Conservation (phyloP, 148 eudicot genomes). For the Heliosperma pusillum region DNA sequence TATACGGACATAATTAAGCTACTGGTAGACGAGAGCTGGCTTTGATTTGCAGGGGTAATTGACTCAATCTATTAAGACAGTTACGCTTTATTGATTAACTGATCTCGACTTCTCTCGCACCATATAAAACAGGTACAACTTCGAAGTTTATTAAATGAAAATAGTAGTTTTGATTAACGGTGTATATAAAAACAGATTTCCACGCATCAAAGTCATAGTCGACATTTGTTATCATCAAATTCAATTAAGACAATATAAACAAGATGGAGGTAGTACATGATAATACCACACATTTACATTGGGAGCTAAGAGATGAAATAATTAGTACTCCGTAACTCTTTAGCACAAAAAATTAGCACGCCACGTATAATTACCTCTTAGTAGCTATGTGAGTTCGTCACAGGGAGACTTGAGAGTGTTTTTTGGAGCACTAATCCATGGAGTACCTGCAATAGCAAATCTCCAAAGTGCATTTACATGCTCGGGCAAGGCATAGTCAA, state of each 20-base stretch:
- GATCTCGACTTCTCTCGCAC: no score
- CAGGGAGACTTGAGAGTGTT: conserved; percentile 58
- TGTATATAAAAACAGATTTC: no score
- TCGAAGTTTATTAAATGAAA: no score
- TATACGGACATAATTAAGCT: no score
- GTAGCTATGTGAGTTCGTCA: neutral
- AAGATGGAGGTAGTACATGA: neutral
- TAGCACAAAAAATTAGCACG: neutral
- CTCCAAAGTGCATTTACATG: conserved; percentile 87
- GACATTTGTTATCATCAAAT: neutral
- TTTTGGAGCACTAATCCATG: conserved; percentile 93
- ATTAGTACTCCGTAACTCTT: no score
- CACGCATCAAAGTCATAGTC: neutral
- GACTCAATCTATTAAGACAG: no score
- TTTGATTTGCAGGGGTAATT: no score
- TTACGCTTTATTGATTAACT: no score
- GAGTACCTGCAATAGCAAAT: conserved; percentile 71
- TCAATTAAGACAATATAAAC: neutral
- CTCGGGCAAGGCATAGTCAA: conserved; percentile 76
- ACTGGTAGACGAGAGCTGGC: no score
- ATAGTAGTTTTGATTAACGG: no score
- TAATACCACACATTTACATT: neutral
- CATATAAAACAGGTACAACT: no score
- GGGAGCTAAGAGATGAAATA: neutral
- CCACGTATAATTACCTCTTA: conserved; percentile 10